Conservation (phyloP, 1,284 basidiomycete genomes). For the Sporisorium graminicola region DNA sequence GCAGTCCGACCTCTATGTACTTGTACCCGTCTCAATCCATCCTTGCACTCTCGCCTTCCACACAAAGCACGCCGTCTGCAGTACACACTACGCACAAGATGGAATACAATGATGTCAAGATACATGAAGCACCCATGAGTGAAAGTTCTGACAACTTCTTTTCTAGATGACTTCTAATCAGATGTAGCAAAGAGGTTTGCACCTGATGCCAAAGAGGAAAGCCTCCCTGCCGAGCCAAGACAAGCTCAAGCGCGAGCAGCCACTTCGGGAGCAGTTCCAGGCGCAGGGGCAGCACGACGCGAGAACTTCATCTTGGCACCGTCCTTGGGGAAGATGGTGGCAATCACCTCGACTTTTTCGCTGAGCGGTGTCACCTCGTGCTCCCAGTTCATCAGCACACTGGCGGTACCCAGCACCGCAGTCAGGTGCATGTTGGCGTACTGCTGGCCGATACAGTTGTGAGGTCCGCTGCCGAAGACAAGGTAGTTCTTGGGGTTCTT, state of each 20-base stretch:
- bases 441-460: constrained; percentile 86
- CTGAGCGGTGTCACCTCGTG: constrained; percentile 85
- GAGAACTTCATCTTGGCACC: constrained; percentile 83
- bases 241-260: constrained; percentile 53
- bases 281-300: constrained; percentile 54
- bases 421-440: constrained; percentile 94
- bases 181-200: not conserved
- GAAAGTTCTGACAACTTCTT: not conserved
- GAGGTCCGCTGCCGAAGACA: constrained; percentile 91
- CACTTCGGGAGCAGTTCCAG: constrained; percentile 56
- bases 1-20: constrained; percentile 13
- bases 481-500: constrained; percentile 93
- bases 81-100: constrained; percentile 14
- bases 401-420: constrained; percentile 86
- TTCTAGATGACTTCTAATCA: not conserved
- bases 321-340: constrained; percentile 88
- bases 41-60: not conserved
- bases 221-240: too few relatives aligned
- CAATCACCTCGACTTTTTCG: constrained; percentile 76
- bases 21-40: constrained; percentile 26
- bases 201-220: not conserved
- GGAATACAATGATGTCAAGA: constrained; percentile 19
- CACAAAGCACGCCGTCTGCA: not conserved
- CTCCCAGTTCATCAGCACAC: constrained; percentile 85
- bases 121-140: constrained; percentile 17